phyloP scores from a whole-genome alignment of 495 filamentous ascomycete species.

The Gamarada debralockiae region DNA sequence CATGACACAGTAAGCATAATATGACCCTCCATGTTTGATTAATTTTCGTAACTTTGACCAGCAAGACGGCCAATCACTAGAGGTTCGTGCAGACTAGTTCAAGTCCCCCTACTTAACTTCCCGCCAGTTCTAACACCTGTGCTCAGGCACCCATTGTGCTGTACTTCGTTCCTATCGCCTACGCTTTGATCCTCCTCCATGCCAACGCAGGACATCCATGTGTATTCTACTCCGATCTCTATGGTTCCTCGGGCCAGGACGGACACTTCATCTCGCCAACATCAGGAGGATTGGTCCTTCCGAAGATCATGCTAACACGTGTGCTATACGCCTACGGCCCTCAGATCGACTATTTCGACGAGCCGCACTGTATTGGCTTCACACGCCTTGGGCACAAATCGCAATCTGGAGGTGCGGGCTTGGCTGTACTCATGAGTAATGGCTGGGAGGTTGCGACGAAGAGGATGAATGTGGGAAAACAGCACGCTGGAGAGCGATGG shows the following conservation, averaged over 20 bases:
- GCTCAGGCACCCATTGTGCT: no score
- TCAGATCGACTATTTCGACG: background rate
- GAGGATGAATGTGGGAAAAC: background rate
- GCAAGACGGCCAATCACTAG: constrained; percentile 52
- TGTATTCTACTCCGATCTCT: constrained; percentile 38
- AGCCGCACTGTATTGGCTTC: background rate
- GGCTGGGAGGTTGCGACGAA: background rate
- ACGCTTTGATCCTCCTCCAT: constrained; percentile 61
- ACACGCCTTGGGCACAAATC: background rate
- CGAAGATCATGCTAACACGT: background rate
- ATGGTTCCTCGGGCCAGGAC: background rate
- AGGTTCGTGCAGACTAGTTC: constrained; percentile 28
- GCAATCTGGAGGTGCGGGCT: background rate
- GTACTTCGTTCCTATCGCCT: constrained; percentile 53
- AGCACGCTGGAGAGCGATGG: background rate
- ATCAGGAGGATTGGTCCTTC: background rate
- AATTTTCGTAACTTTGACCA: no score
- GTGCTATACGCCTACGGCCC: background rate
- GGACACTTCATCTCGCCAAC: no score
- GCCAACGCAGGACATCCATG: constrained; percentile 55
- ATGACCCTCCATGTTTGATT: no score
- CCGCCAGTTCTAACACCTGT: no score
- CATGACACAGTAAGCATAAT: no score
- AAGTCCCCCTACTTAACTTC: no score
- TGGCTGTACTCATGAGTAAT: background rate